These are phyloP conservation scores for Kwoniella mangroviensis DNA, from an alignment of 768 basidiomycete genomes.

Conservation along the genomic window DNA sequence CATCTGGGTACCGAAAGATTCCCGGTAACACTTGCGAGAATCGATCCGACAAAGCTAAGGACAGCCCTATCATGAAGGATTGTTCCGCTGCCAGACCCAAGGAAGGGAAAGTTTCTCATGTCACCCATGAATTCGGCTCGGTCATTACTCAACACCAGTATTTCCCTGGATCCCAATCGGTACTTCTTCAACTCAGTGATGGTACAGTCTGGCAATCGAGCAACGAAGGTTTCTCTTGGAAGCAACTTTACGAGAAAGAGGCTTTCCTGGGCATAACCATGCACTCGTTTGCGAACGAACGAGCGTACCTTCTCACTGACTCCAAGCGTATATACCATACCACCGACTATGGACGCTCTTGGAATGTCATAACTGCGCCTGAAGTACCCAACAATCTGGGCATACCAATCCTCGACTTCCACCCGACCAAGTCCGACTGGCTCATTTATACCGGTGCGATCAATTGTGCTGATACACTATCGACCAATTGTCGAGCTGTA, in stretches of 20 bases:
- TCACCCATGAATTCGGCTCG: constrained; percentile 61
- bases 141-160: constrained; percentile 74
- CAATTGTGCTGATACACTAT: constrained; percentile 64
- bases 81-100: constrained; percentile 81
- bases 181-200: constrained; percentile 80
- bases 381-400: constrained; percentile 78
- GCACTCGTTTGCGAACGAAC: constrained; percentile 75
- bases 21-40: constrained; percentile 86
- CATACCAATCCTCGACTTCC: constrained; percentile 80
- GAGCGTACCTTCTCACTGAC: constrained; percentile 87
- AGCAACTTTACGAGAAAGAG: constrained; percentile 66
- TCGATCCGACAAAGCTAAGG: constrained; percentile 68
- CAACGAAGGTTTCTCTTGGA: constrained; percentile 94
- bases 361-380: constrained; percentile 69
- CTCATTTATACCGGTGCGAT: constrained; percentile 86
- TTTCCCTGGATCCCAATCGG: constrained; percentile 79
- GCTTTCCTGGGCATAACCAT: constrained; percentile 83
- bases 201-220: constrained; percentile 87
- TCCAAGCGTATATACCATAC: constrained; percentile 72
- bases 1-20: constrained; percentile 87
- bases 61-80: constrained; percentile 70
- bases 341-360: constrained; percentile 75
- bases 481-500: constrained; percentile 70
- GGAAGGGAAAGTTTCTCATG: constrained; percentile 77
- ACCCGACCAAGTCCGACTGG: constrained; percentile 74